Base-by-base conservation (phyloP, 768 basidiomycete species). In the Naematelia encephala region DNA sequence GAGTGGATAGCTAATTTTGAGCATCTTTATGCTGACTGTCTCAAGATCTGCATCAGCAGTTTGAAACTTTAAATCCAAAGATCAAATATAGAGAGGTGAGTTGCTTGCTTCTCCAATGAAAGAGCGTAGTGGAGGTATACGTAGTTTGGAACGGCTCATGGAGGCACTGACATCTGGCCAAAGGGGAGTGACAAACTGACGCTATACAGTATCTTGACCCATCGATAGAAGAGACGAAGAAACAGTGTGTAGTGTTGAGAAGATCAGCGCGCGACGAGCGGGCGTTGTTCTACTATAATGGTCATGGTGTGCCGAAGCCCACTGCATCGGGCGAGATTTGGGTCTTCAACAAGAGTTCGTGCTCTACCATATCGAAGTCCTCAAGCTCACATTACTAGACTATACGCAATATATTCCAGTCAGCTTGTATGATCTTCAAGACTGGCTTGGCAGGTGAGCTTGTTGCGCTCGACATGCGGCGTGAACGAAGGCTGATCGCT, bases 331-430 rank as follows among this genome's bases (percentile, higher is more conserved):
- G 96, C 22, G 96, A 99, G 78, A 82, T 99, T 53, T 99, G 96
- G 96, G 93, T 96, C 56, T 99, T 99, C 81, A 98, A 99, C 78
- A 83, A 86, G 70, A 88, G 75, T 77, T 23, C 61, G 75, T 66
- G 23, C 19, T 25, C 1, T 48, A 29, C 43, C 19, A 29, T 22
- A 0, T 1, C 14, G 16, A 22, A 14, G 22, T 42, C 10, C 21
- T 26, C 4, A 53, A 34, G 45, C 56, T 62, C 44, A 59, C 23
- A 2, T 3, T 8, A 3, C 12, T 46, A 77, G 75, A 85, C 66
- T 98, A 98, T 77, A 97, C 96, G 0, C 94, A 99, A 77, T 99
- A 99, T 73, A 98, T 98, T 59, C 96, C 96, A 0, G 89, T 98
- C 11, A 92, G 91, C 16, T 81, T 99, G 44, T 87, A 87, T 76